Percentiles rank a stretch among this genome's conserved stretches.
Conservation (phyloP, 441 rosid species). For the Melastoma candidum region DNA sequence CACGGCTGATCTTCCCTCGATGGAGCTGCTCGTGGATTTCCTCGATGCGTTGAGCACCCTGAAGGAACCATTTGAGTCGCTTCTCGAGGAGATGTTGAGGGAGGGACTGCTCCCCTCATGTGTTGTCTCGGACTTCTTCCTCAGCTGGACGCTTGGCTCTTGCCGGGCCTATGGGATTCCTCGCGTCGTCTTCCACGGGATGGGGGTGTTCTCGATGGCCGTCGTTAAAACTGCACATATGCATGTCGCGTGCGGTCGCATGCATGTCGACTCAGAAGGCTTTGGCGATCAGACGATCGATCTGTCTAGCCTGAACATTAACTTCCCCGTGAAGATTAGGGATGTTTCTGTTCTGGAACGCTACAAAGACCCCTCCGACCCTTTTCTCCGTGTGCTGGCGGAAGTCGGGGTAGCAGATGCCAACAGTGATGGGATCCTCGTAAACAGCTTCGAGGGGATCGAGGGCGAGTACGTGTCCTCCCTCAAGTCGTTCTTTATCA, state of each 20-base stretch:
- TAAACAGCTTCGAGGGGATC: conserved; percentile 26
- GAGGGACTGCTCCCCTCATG: conserved; percentile 15
- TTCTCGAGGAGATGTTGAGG: conserved; percentile 11
- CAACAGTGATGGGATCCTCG: conserved; percentile 19
- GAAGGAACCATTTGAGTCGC: conserved; percentile 15
- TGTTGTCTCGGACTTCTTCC: conserved; percentile 31
- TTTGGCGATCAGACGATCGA: background rate
- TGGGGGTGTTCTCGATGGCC: conserved; percentile 17
- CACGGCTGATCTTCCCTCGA: conserved; percentile 21
- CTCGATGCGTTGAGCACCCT: conserved; percentile 18
- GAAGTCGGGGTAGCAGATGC: conserved; percentile 17
- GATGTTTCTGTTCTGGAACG: conserved; percentile 13
- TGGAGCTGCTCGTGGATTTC: conserved; percentile 16
- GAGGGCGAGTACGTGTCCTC: conserved; percentile 16
- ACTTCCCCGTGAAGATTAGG: conserved; percentile 10
- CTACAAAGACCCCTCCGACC: conserved; percentile 1
- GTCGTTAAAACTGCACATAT: conserved; percentile 3
- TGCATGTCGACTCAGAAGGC: no score
- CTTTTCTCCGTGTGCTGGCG: background rate
- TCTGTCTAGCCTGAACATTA: conserved; percentile 7
- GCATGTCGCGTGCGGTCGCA: background rate
- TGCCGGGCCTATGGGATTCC: conserved; percentile 23
- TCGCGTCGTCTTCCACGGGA: conserved; percentile 21
- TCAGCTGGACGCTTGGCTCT: conserved; percentile 26
- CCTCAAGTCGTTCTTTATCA: conserved; percentile 8